Conservation (phyloP, 495 filamentous ascomycete species). For the Sordaria brevicollis region DNA sequence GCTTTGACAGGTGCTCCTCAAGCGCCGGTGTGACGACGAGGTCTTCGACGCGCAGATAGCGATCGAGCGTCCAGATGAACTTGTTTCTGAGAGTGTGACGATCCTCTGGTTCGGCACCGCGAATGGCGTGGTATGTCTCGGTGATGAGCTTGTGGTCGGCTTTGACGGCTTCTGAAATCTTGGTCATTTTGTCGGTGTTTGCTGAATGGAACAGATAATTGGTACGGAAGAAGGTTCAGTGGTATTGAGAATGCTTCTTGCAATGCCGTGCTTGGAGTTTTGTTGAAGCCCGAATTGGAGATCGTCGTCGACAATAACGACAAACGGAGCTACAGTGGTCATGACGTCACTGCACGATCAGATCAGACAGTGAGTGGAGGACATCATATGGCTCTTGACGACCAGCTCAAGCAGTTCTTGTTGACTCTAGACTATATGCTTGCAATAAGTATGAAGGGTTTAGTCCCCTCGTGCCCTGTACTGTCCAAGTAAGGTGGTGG, state of each 20-base stretch:
- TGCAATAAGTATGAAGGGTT: no score
- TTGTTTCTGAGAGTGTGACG: conserved; percentile 4
- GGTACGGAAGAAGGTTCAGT: neutral
- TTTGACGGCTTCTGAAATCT: conserved; percentile 17
- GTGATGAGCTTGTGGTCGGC: conserved; percentile 13
- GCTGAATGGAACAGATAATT: neutral
- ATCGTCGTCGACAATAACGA: neutral
- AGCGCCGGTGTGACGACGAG: conserved; percentile 18
- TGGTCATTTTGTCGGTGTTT: conserved; percentile 10
- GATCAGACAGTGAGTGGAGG: no score
- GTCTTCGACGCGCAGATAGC: conserved; percentile 21
- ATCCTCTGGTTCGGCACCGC: conserved; percentile 5
- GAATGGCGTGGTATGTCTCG: conserved; percentile 6
- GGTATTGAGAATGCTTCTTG: neutral
- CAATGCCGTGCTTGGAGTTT: neutral
- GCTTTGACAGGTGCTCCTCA: conserved; percentile 9
- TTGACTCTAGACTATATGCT: no score
- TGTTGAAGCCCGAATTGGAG: neutral
- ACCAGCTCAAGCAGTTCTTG: no score
- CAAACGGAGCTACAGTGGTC: neutral
- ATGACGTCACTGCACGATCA: neutral
- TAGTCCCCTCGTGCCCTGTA: no score
- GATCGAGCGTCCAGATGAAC: conserved; percentile 18
- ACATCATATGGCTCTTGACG: no score
- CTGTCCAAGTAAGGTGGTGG: no score